Evolutionary conservation across 805 yeast genomes (phyloP).

Genomic region (Clavispora phyllophila): DNA sequence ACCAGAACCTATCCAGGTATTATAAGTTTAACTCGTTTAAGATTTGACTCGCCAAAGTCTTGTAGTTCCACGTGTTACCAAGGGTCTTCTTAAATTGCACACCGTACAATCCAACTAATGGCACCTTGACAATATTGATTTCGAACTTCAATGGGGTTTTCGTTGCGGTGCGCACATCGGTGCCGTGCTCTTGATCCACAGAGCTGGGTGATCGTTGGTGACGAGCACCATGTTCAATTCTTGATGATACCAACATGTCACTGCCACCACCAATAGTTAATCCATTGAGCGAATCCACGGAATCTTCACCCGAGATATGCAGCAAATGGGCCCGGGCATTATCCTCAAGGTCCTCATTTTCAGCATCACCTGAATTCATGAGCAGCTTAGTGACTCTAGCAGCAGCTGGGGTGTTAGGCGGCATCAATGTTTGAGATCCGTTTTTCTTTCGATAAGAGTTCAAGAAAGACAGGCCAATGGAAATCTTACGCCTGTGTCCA

Average conservation of each 20-base stretch:
- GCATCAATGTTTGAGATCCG: slow-evolving; percentile 35
- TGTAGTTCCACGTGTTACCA: slow-evolving; percentile 95
- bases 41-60: slow-evolving; percentile 82
- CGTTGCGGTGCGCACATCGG: slow-evolving; percentile 7
- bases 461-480: slow-evolving; percentile 54
- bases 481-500: slow-evolving; percentile 56
- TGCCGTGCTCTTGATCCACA: slow-evolving; percentile 8
- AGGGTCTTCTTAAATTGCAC: slow-evolving; percentile 89
- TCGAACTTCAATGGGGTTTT: slow-evolving; percentile 75
- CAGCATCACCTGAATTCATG: slow-evolving; percentile 24
- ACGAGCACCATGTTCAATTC: slow-evolving; percentile 48
- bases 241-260: slow-evolving; percentile 58
- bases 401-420: slow-evolving; percentile 57
- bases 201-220: slow-evolving; percentile 29
- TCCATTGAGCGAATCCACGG: slow-evolving; percentile 52
- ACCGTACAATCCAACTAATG: slow-evolving; percentile 84
- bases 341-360: slow-evolving; percentile 25
- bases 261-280: slow-evolving; percentile 44
- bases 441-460: slow-evolving; percentile 46
- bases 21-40: slow-evolving; percentile 64
- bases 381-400: slow-evolving; percentile 30
- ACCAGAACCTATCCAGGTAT: not conserved
- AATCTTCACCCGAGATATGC: slow-evolving; percentile 47
- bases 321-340: slow-evolving; percentile 23
- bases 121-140: slow-evolving; percentile 87